phyloP scores from a whole-genome alignment of 345 rosid species.

The Hypericum androsaemum region DNA sequence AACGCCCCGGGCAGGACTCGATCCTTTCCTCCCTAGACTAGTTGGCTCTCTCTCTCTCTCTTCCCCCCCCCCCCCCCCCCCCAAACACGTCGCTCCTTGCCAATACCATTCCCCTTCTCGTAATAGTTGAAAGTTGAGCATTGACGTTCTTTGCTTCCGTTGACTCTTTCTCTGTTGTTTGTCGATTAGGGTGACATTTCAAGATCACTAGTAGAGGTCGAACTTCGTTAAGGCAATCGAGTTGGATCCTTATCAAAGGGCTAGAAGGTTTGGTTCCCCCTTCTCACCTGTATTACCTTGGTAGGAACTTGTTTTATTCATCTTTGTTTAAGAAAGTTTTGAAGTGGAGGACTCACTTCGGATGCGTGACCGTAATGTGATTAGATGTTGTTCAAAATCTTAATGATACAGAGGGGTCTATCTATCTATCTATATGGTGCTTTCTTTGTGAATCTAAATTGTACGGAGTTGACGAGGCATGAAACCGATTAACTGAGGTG shows the following conservation, averaged over 20 bases:
- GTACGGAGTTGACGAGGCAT: constrained; percentile 53
- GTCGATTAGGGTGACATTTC: constrained; percentile 59
- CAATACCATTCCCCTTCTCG: too few species aligned
- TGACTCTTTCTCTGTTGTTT: constrained; percentile 5
- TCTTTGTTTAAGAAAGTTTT: not conserved
- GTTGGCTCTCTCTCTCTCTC: too few species aligned
- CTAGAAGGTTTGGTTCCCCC: constrained; percentile 28
- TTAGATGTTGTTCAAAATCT: constrained; percentile 89
- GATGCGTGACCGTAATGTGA: too few species aligned
- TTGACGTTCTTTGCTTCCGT: not conserved
- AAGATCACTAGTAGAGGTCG: constrained; percentile 54
- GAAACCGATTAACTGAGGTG: constrained; percentile 62
- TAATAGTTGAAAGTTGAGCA: not conserved
- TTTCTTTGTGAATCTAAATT: constrained; percentile 73
- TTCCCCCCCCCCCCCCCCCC: too few species aligned
- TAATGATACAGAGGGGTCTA: constrained; percentile 87
- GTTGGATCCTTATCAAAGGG: constrained; percentile 69
- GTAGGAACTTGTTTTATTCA: constrained; percentile 28
- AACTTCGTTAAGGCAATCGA: constrained; percentile 75
- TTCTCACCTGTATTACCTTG: constrained; percentile 31
- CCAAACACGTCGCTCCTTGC: too few species aligned
- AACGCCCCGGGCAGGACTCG: too few species aligned
- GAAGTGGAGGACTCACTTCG: too few species aligned
- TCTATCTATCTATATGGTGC: constrained; percentile 95
- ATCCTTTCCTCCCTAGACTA: too few species aligned